phyloP scores from a whole-genome alignment of 805 yeast genomes.

The Hemisphaericaspora nanyangensis region DNA sequence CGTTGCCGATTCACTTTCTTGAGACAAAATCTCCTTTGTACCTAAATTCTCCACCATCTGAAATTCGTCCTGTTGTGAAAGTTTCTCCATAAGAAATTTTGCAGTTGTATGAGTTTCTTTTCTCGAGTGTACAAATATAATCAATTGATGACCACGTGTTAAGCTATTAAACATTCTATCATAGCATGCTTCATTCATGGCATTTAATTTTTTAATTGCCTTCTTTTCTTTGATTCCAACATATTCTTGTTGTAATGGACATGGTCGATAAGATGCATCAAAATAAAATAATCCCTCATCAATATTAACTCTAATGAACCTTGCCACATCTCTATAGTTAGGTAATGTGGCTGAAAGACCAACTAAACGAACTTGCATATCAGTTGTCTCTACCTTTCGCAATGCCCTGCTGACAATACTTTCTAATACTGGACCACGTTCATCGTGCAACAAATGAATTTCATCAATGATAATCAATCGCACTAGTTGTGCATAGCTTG shows the following conservation, averaged over 20 bases:
- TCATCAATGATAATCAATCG: conserved; percentile 82
- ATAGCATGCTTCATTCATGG: conserved; percentile 88
- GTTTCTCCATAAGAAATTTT: conserved; percentile 59
- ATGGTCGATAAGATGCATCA: conserved; percentile 82
- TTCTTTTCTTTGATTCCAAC: conserved; percentile 83
- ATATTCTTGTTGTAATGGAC: conserved; percentile 86
- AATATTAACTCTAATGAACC: conserved; percentile 62
- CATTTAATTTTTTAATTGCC: conserved; percentile 70
- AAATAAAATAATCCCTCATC: conserved; percentile 69
- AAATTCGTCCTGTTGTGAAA: conserved; percentile 50
- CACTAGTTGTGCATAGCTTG: conserved; percentile 59
- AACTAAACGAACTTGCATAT: conserved; percentile 59
- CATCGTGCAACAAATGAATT: conserved; percentile 88
- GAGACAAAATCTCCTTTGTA: conserved; percentile 55
- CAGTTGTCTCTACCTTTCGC: conserved; percentile 39
- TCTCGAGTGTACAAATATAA: conserved; percentile 90
- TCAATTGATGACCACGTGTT: conserved; percentile 68
- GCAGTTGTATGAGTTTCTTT: conserved; percentile 90
- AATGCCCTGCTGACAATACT: conserved; percentile 76
- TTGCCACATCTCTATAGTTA: conserved; percentile 81
- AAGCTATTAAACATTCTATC: conserved; percentile 62
- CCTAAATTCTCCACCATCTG: conserved; percentile 49
- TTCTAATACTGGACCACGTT: conserved; percentile 92
- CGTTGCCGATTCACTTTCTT: conserved; percentile 57
- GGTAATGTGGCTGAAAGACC: conserved; percentile 94